Base-by-base conservation (phyloP, 1,139 yeast species). In the Candida pseudoviswanathii region DNA sequence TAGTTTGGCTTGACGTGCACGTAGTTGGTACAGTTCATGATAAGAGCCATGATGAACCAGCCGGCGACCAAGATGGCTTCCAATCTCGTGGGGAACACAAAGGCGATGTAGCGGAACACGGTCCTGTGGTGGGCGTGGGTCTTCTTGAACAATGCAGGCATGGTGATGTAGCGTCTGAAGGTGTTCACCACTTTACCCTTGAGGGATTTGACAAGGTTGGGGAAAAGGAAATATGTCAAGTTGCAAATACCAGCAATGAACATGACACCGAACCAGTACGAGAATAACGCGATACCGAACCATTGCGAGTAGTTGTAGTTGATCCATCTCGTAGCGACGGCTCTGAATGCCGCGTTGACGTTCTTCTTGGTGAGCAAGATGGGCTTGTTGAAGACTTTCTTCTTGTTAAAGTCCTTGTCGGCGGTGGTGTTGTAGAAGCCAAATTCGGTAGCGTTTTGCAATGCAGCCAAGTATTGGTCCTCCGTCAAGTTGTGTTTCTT, bases 81-180 rank as follows among this genome's bases (percentile, higher is more conserved):
- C 55, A 80, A 68, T 54, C 95, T 75, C 0, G 91, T 82, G 1
- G 96, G 96, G 26, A 84, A 58, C 31, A 76, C 30, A 62, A 62
- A 53, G 61, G 73, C 66, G 41, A 70, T 59, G 34, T 68, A 54
- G 5, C 67, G 64, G 41, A 69, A 64, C 22, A 64, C 55, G 27
- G 66, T 62, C 41, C 61, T 59, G 48, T 72, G 67, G 41, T 72
- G 68, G 42, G 77, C 73, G 57, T 81, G 86, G 10, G 66, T 66
- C 44, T 65, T 64, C 5, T 64, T 63, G 46, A 73, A 70, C 10
- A 78, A 62, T 1, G 87, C 81, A 1, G 87, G 84, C 41, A 82
- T 55, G 1, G 79, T 59, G 34, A 82, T 53, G 51, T 71, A 57
- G 47, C 68, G 71, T 65, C 85, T 77, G 59, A 68, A 62, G 8